These are phyloP conservation scores for Dovyalis caffra DNA, from an alignment of 345 rosid genomes.

Conservation along the genomic window DNA sequence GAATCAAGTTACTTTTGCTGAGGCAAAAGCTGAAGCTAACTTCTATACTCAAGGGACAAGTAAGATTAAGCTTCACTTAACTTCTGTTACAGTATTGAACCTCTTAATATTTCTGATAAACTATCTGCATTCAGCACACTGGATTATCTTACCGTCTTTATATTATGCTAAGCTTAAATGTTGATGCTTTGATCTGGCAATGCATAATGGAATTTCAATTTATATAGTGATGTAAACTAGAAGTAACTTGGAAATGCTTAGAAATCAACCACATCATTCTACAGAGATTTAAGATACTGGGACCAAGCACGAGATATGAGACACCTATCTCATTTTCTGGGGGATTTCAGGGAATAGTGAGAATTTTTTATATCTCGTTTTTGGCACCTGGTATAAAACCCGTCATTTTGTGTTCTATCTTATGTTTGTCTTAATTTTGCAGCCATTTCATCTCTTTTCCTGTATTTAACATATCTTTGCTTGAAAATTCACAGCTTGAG, in stretches of 20 bases:
- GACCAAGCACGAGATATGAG: neutral
- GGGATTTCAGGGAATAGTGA: neutral
- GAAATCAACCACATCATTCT: neutral
- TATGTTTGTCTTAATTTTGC: neutral
- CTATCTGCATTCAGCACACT: neutral
- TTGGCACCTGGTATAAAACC: neutral
- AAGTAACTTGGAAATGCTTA: neutral
- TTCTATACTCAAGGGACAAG: slow-evolving; percentile 82
- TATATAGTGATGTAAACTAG: slow-evolving; percentile 1
- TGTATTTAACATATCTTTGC: neutral
- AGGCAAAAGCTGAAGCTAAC: slow-evolving; percentile 79
- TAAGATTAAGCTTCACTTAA: slow-evolving; percentile 38
- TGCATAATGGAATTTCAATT: neutral
- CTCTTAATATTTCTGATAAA: neutral
- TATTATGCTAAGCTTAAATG: neutral
- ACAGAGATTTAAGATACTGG: neutral
- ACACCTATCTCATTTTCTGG: neutral
- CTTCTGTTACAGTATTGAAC: slow-evolving; percentile 3
- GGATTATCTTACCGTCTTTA: slow-evolving; percentile 4
- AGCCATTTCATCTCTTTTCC: neutral
- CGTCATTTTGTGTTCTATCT: neutral
- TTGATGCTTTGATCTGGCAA: neutral
- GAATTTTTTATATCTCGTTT: neutral
- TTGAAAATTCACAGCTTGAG: neutral
- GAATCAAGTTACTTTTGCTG: slow-evolving; percentile 67